phyloP scores from a whole-genome alignment of 2,329 filamentous ascomycete species.

The Sphaceloma murrayae region DNA sequence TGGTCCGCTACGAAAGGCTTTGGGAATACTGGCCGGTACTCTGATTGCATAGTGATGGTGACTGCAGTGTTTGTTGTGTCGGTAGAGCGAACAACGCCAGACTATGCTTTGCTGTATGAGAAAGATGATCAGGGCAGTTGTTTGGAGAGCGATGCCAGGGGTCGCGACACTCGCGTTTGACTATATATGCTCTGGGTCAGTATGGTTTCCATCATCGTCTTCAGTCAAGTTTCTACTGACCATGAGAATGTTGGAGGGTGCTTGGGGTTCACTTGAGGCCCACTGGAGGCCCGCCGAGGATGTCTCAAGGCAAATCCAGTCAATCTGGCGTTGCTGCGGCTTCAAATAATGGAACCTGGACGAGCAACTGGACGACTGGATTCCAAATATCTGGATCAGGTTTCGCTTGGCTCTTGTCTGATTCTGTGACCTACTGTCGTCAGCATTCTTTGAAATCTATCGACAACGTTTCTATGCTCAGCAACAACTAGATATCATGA shows the following conservation, averaged over 20 bases:
- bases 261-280: not conserved
- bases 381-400: not conserved
- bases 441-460: not conserved
- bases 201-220: not conserved
- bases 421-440: not conserved
- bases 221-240: not conserved
- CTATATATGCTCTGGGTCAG: not conserved
- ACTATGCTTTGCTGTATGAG: not conserved
- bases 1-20: too few relatives aligned
- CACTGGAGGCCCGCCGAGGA: too few relatives aligned
- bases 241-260: not conserved
- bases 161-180: not conserved
- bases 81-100: too few relatives aligned
- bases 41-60: too few relatives aligned
- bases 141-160: not conserved
- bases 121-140: not conserved
- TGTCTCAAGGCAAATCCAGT: not conserved
- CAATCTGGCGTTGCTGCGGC: not conserved
- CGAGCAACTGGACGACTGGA: not conserved
- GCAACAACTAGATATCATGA: too few relatives aligned
- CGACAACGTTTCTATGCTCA: too few relatives aligned
- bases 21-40: too few relatives aligned
- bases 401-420: not conserved
- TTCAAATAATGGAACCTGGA: not conserved
- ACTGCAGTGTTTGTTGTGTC: too few relatives aligned